Evolutionary conservation across 169 alveolate species (phyloP).

Genomic region (Plasmodium sp.): DNA sequence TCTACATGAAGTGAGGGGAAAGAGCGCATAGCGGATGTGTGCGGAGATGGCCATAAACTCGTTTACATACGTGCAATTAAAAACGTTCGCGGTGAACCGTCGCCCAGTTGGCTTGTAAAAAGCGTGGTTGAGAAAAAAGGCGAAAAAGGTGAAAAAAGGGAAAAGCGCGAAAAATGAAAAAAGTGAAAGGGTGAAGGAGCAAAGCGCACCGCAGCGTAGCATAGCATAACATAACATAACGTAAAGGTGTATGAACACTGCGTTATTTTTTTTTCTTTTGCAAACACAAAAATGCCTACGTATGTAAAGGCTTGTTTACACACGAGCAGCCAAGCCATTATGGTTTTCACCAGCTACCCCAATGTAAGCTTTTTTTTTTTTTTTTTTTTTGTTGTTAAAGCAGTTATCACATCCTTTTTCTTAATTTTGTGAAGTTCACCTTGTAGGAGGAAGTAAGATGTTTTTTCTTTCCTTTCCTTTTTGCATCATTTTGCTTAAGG

Average conservation of each 20-base stretch:
- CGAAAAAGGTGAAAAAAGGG: background rate
- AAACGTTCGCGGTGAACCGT: background rate
- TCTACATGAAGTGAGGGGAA: background rate
- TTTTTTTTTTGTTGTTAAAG: background rate
- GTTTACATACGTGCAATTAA: background rate
- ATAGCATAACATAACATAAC: background rate
- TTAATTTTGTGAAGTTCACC: background rate
- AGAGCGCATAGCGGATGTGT: background rate
- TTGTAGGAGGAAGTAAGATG: background rate
- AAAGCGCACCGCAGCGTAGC: background rate
- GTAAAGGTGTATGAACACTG: slow-evolving; percentile 27
- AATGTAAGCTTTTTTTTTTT: background rate
- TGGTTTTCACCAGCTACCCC: background rate
- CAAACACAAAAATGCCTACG: background rate
- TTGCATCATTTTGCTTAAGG: background rate
- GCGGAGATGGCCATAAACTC: background rate
- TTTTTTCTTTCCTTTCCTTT: background rate
- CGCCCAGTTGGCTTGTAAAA: background rate
- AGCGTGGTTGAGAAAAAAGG: background rate
- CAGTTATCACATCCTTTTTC: background rate
- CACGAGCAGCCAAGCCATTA: background rate
- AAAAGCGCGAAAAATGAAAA: background rate
- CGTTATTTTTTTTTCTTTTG: background rate
- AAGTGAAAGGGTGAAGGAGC: background rate
- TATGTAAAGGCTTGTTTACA: background rate